Percentiles rank a stretch among this genome's conserved stretches.
phyloP scores from a whole-genome alignment of 1,284 basidiomycete species.

The Cryptococcus floricola region DNA sequence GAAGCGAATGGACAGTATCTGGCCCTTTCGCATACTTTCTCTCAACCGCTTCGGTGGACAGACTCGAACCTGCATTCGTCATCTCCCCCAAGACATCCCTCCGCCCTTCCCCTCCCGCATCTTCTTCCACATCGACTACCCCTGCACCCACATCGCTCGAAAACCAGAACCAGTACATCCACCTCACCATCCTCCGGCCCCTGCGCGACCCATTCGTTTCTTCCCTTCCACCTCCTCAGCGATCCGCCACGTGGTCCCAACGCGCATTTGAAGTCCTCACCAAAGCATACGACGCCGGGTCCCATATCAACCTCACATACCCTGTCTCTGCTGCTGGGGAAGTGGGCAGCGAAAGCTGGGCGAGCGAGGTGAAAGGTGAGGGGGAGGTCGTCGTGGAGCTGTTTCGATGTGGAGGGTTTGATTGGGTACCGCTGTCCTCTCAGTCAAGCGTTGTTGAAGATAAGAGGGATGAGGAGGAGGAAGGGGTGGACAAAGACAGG shows the following conservation, averaged over 20 bases:
- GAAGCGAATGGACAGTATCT: constrained; percentile 52
- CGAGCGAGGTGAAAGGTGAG: constrained; percentile 45
- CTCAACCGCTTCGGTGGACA: constrained; percentile 71
- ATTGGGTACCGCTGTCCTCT: constrained; percentile 62
- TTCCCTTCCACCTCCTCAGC: constrained; percentile 42
- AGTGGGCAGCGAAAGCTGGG: constrained; percentile 21
- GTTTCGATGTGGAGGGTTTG: constrained; percentile 72
- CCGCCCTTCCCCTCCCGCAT: constrained; percentile 37
- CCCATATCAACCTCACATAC: constrained; percentile 64
- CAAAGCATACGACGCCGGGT: constrained; percentile 68
- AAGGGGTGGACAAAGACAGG: neutral
- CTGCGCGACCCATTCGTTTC: constrained; percentile 60
- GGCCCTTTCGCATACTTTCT: constrained; percentile 87
- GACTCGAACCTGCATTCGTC: constrained; percentile 75
- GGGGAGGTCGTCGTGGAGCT: constrained; percentile 71
- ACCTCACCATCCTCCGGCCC: constrained; percentile 80
- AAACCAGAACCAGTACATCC: constrained; percentile 55
- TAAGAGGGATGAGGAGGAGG: neutral
- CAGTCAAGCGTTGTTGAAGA: neutral
- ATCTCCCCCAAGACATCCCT: constrained; percentile 57
- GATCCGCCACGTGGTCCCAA: constrained; percentile 24
- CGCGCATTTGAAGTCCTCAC: constrained; percentile 55
- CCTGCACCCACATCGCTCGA: neutral
- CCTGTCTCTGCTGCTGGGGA: constrained; percentile 20
- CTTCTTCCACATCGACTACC: neutral